A percentile compares a stretch with the other conserved stretches of the same genome.
phyloP scores from a whole-genome alignment of 768 basidiomycete species.

The Serendipita indica region DNA sequence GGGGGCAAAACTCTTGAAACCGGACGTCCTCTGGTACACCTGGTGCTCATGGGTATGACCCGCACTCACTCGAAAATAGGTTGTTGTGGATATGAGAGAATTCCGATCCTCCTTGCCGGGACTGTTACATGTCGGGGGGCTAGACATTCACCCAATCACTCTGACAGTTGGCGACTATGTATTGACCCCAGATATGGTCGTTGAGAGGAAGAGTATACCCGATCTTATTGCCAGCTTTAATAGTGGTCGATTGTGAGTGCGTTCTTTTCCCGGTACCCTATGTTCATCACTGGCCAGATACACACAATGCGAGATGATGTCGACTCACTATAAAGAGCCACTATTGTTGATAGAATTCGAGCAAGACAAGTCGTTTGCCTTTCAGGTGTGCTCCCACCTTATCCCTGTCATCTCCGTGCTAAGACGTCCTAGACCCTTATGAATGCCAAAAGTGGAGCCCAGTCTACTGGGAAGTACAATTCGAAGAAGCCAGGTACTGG shows the following conservation, averaged over 20 bases:
- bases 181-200: conserved; percentile 84
- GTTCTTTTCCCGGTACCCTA: conserved; percentile 6
- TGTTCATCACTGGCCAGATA: conserved; percentile 38
- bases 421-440: conserved; percentile 39
- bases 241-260: conserved; percentile 75
- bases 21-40: conserved; percentile 51
- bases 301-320: conserved; percentile 95
- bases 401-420: too few species aligned
- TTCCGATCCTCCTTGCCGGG: conserved; percentile 88
- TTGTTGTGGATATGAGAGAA: conserved; percentile 94
- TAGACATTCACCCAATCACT: conserved; percentile 79
- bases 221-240: conserved; percentile 91
- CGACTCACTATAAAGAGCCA: conserved; percentile 86
- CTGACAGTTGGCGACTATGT: conserved; percentile 95
- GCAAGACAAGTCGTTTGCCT: conserved; percentile 86
- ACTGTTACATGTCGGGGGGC: conserved; percentile 64
- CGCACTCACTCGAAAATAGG: conserved; percentile 29
- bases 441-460: conserved; percentile 53
- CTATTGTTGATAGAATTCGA: conserved; percentile 93
- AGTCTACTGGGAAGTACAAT: conserved; percentile 42
- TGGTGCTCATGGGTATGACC: too few species aligned
- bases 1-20: conserved; percentile 52
- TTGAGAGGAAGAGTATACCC: conserved; percentile 88
- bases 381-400: conserved; percentile 64
- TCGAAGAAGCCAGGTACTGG: conserved; percentile 28